Conservation (phyloP, 2,329 filamentous ascomycete genomes). For the Saccharata proteae region DNA sequence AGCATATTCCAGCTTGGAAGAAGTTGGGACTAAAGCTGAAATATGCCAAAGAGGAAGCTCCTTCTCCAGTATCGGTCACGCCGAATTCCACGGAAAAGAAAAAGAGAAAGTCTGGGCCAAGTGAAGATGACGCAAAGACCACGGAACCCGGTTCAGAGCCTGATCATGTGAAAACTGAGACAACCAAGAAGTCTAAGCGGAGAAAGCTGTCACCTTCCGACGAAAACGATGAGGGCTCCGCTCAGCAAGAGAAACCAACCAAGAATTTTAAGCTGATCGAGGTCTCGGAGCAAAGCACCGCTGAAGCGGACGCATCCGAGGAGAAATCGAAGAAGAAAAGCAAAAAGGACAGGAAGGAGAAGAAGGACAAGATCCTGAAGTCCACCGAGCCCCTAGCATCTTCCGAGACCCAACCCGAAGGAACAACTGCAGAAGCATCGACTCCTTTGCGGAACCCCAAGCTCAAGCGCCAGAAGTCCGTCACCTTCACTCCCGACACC, state of each 20-base stretch:
- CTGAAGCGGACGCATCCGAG: too few species aligned
- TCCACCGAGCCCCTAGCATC: background rate
- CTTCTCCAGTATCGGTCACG: too few species aligned
- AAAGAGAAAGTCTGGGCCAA: background rate
- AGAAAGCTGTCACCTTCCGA: constrained; percentile 3
- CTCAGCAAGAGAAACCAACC: too few species aligned
- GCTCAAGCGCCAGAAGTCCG: constrained; percentile 38
- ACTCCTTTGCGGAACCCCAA: background rate
- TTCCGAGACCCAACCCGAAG: constrained; percentile 1
- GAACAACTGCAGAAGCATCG: background rate
- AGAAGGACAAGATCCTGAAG: constrained; percentile 1
- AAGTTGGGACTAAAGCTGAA: constrained; percentile 49
- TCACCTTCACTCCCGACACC: constrained; percentile 53
- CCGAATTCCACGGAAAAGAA: too few species aligned
- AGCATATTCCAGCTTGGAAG: constrained; percentile 45
- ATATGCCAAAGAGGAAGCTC: constrained; percentile 19
- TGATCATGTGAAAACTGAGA: background rate
- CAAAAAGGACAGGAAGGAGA: constrained; percentile 11
- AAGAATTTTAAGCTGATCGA: constrained; percentile 2
- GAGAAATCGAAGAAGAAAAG: constrained; percentile 17
- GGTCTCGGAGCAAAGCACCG: too few species aligned
- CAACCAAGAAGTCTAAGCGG: constrained; percentile 6
- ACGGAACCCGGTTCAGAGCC: too few species aligned
- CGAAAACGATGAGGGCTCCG: too few species aligned
- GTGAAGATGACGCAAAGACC: too few species aligned